phyloP scores from a whole-genome alignment of 805 yeast species.

The Lachancea meyersii region DNA sequence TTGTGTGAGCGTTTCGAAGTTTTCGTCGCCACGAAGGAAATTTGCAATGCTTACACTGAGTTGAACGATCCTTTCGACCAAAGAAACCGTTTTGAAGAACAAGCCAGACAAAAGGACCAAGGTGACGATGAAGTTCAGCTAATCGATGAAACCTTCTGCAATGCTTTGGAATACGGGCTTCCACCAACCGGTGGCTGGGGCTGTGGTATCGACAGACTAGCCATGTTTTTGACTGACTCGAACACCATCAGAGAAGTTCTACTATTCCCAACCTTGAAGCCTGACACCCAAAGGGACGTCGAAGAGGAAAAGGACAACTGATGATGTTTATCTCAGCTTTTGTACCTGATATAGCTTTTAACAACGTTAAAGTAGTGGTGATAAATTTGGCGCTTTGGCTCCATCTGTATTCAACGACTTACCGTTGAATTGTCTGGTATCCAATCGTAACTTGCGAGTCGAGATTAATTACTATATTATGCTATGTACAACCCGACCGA shows the following conservation, averaged over 20 bases:
- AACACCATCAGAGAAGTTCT: conserved; percentile 96
- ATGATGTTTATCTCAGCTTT: background rate
- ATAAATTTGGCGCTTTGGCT: no score
- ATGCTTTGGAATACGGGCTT: conserved; percentile 95
- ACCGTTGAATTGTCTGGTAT: no score
- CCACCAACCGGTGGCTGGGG: conserved; percentile 99
- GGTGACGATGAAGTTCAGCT: conserved; percentile 99
- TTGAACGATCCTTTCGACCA: conserved; percentile 98
- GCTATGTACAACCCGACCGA: no score
- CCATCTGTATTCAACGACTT: no score
- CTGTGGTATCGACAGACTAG: conserved; percentile 95
- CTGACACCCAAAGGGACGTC: conserved; percentile 50
- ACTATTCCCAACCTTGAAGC: conserved; percentile 97
- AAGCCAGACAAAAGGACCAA: conserved; percentile 96
- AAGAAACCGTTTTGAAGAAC: conserved; percentile 96
- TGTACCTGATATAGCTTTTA: background rate
- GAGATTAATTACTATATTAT: no score
- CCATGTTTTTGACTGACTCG: conserved; percentile 96
- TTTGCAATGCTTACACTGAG: conserved; percentile 97
- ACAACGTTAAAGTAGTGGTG: background rate
- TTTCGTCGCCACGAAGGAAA: conserved; percentile 97
- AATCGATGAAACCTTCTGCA: conserved; percentile 94
- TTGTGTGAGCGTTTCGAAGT: conserved; percentile 98
- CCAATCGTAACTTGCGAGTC: no score
- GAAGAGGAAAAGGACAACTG: conserved; percentile 25